A percentile compares a stretch with the other conserved stretches of the same genome.
These are phyloP conservation scores for Chlamydomonas eustigma DNA, from an alignment of 139 green algal species.

Conservation along the genomic window DNA sequence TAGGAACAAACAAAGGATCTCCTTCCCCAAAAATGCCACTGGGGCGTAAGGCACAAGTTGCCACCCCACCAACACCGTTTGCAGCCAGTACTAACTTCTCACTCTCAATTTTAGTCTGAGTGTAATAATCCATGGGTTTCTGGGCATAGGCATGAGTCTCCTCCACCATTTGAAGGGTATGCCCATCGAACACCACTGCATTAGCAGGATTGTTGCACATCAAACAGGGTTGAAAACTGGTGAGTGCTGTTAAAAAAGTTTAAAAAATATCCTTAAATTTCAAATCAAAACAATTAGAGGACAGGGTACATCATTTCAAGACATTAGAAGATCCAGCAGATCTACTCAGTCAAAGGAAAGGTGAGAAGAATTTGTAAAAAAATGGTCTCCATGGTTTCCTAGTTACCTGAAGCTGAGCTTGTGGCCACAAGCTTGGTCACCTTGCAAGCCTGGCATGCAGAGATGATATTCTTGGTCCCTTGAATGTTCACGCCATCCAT, in stretches of 20 bases:
- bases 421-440: slow-evolving; percentile 72
- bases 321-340: too few species aligned
- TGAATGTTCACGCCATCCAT: slow-evolving; percentile 85
- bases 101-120: slow-evolving; percentile 70
- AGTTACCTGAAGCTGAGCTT: slow-evolving; percentile 58
- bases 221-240: too few species aligned
- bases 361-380: too few species aligned
- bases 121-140: slow-evolving; percentile 86
- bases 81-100: slow-evolving; percentile 76
- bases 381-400: too few species aligned
- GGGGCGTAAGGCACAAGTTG: slow-evolving; percentile 69
- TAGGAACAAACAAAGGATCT: slow-evolving; percentile 78
- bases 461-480: slow-evolving; percentile 75
- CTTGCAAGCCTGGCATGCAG: slow-evolving; percentile 49
- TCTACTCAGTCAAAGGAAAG: too few species aligned
- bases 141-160: slow-evolving; percentile 68
- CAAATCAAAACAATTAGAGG: too few species aligned
- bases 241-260: too few species aligned
- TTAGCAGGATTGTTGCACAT: too few species aligned
- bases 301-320: too few species aligned
- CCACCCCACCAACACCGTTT: slow-evolving; percentile 54
- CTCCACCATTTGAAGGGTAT: slow-evolving; percentile 54
- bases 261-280: too few species aligned
- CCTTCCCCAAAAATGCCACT: slow-evolving; percentile 86
- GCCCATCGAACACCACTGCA: slow-evolving; percentile 83